Evolutionary conservation across 106 monocot species (phyloP).

Genomic region (Allium fistulosum): DNA sequence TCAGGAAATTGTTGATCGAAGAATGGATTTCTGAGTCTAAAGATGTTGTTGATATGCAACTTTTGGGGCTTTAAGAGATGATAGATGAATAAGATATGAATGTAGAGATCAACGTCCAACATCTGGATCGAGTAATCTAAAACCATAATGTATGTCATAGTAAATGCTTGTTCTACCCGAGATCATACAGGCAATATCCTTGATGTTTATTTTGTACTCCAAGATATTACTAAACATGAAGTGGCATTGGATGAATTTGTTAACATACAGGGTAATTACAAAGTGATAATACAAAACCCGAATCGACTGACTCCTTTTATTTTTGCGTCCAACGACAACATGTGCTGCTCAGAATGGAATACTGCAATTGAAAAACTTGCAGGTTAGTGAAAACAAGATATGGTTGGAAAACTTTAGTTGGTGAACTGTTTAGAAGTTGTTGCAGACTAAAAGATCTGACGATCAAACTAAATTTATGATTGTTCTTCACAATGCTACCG

Average conservation of each 20-base stretch:
- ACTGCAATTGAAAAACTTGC: conserved; percentile 83
- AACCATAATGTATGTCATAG: conserved; percentile 61
- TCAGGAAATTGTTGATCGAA: conserved; percentile 75
- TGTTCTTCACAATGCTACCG: conserved; percentile 81
- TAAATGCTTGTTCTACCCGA: conserved; percentile 87
- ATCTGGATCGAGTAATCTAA: conserved; percentile 46
- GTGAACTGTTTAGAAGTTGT: conserved; percentile 79
- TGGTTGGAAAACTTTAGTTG: conserved; percentile 76
- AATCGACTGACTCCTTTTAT: conserved; percentile 83
- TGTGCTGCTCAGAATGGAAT: conserved; percentile 91
- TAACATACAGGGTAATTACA: conserved; percentile 91
- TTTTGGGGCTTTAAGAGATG: conserved; percentile 53
- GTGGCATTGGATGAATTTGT: conserved; percentile 91
- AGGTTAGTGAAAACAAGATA: conserved; percentile 63
- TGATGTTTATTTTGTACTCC: conserved; percentile 81
- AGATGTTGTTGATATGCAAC: conserved; percentile 55
- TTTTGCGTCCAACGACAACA: conserved; percentile 84
- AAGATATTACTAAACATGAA: conserved; percentile 86
- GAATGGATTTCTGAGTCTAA: conserved; percentile 77
- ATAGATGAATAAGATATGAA: conserved; percentile 91
- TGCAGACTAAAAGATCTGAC: conserved; percentile 84
- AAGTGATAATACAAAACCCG: conserved; percentile 80
- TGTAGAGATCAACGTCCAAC: conserved; percentile 80
- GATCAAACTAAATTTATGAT: conserved; percentile 87
- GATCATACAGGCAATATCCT: conserved; percentile 73